Base-by-base conservation (phyloP, 495 filamentous ascomycete species). In the Penicillium macrosclerotiorum region DNA sequence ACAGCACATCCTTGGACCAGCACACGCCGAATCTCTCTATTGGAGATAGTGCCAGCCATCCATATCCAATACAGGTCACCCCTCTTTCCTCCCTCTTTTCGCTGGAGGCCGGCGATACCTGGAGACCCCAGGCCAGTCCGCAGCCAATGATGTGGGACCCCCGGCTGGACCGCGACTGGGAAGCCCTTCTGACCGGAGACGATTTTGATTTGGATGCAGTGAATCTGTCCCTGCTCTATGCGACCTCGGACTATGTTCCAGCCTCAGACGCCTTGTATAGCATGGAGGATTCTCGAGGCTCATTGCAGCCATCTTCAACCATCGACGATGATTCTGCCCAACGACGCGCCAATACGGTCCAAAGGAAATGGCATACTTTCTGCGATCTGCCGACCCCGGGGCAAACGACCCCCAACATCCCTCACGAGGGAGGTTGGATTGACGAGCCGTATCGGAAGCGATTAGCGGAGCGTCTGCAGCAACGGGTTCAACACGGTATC, bases 131-230 rank as follows among this genome's bases (percentile, higher is more conserved):
- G 6, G 22, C n/a, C 3, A 37, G 39, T 25, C 41, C 35, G 22
- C 41, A 32, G 8, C 37, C 24, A 5, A 14, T 31, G 0, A 14
- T 47, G 1, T 47, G 42, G 49, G 42, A 47, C 13, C 31, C 25
- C 13, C 30, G 7, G 16, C 22, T 40, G 1, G 49, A 47, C 19
- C 30, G 32, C 2, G 48, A 45, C 1, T 42, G 36, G 42, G 49
- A 47, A n/a, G 27, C 42, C 2, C 31, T 52, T 4, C 42, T 52
- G 16, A 42, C 49, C 3, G 49, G 49, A 8, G 52, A 60, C 1
- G 51, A 57, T 19, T 63, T 63, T 45, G 59, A 63, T 32, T 23
- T 63, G 8, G 44, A 53, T 24, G 59, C 56, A 12, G 37, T 60
- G 12, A 60, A 60, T 45, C 18, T 47, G 5, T 46, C 49, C 7